These are phyloP conservation scores for Emericellopsis atlantica DNA, from an alignment of 2,329 filamentous ascomycete genomes.

Conservation along the genomic window DNA sequence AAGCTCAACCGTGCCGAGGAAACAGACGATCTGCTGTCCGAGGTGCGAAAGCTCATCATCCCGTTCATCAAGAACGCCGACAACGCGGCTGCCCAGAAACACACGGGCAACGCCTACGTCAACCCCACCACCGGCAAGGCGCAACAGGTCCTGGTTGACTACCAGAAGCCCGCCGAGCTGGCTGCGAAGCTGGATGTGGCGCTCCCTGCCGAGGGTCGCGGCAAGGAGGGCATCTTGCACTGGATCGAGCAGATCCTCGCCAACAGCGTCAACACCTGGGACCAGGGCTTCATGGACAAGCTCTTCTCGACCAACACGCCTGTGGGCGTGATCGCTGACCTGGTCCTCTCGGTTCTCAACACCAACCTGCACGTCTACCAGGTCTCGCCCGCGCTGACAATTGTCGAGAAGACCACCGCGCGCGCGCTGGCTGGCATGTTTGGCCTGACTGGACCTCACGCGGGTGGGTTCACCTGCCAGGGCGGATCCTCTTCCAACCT, in stretches of 20 bases:
- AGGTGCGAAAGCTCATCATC: constrained; percentile 55
- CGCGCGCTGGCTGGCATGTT: constrained; percentile 63
- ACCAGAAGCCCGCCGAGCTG: constrained; percentile 45
- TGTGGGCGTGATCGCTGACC: constrained; percentile 71
- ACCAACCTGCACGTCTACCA: constrained; percentile 93
- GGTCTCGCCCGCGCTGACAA: constrained; percentile 76
- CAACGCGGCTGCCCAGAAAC: constrained; percentile 39
- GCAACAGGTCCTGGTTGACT: constrained; percentile 50
- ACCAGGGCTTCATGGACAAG: constrained; percentile 93
- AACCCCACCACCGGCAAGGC: constrained; percentile 20
- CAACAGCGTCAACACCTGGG: constrained; percentile 97
- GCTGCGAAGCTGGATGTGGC: constrained; percentile 42
- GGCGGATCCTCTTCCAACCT: constrained; percentile 79
- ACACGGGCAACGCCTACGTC: constrained; percentile 33
- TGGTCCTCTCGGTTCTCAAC: constrained; percentile 76
- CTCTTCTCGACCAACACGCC: constrained; percentile 85
- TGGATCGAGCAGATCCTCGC: constrained; percentile 59
- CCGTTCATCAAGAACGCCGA: constrained; percentile 63
- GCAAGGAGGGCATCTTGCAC: constrained; percentile 62
- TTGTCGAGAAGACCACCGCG: constrained; percentile 78
- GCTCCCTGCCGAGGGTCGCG: constrained; percentile 45
- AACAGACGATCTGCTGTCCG: constrained; percentile 44
- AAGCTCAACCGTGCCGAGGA: constrained; percentile 27
- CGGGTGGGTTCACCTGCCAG: constrained; percentile 66
- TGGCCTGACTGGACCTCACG: constrained; percentile 56